phyloP scores from a whole-genome alignment of 441 rosid genomes.

The Melianthus villosus region DNA sequence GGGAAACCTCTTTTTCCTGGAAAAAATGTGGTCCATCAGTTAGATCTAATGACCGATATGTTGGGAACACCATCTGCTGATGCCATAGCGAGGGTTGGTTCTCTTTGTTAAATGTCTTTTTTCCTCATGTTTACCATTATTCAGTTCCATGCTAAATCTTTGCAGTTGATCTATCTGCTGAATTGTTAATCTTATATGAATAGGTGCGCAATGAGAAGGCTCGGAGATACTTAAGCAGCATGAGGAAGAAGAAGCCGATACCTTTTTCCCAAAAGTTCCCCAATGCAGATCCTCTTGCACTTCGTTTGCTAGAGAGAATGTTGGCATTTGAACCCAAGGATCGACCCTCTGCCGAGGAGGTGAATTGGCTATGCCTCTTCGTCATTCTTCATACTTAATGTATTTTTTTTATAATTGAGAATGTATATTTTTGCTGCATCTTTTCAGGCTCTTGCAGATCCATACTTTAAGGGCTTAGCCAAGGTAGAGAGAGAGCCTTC shows the following conservation, averaged over 20 bases:
- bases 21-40: slow-evolving; percentile 78
- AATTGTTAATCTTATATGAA: slow-evolving; percentile 7
- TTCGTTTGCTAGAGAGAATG: slow-evolving; percentile 52
- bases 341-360: slow-evolving; percentile 88
- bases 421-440: no score
- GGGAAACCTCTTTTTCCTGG: slow-evolving; percentile 89
- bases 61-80: slow-evolving; percentile 86
- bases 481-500: slow-evolving; percentile 86
- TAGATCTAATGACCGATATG: slow-evolving; percentile 82
- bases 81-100: slow-evolving; percentile 70
- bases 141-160: neutral
- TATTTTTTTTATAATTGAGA: no score
- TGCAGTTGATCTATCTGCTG: neutral
- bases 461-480: slow-evolving; percentile 78
- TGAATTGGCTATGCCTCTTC: no score
- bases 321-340: slow-evolving; percentile 94
- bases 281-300: slow-evolving; percentile 65
- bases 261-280: slow-evolving; percentile 64
- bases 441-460: slow-evolving; percentile 68
- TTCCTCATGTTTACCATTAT: no score
- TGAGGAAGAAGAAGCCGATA: slow-evolving; percentile 76
- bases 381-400: no score
- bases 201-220: slow-evolving; percentile 95
- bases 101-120: no score
- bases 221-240: slow-evolving; percentile 73